A percentile compares a stretch with the other conserved stretches of the same genome.
Evolutionary conservation across 305 asterid species (phyloP).

Genomic region (Fraxinus sp.): DNA sequence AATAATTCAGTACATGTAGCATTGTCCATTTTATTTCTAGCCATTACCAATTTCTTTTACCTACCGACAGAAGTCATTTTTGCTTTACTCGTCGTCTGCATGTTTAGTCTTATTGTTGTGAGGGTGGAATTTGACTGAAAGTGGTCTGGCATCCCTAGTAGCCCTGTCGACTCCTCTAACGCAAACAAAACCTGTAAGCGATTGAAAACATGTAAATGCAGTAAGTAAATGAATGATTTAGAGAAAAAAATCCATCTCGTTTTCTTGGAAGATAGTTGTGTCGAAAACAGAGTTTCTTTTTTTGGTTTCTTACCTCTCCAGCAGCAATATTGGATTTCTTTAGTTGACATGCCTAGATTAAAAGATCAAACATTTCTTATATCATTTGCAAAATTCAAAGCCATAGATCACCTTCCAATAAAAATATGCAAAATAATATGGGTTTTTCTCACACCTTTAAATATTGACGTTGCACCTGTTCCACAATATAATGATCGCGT

Average conservation of each 20-base stretch:
- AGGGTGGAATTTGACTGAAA: constrained; percentile 24
- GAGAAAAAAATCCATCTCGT: not conserved
- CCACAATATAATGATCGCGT: constrained; percentile 40
- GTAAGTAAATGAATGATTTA: not conserved
- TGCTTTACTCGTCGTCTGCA: not conserved
- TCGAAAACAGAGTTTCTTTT: not conserved
- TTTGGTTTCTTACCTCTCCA: constrained; percentile 30
- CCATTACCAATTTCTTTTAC: not conserved
- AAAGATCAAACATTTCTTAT: not conserved
- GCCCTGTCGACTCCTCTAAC: constrained; percentile 30
- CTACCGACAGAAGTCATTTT: not conserved
- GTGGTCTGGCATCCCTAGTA: constrained; percentile 17
- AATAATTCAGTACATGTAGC: too few relatives aligned
- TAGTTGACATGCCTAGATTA: constrained; percentile 28
- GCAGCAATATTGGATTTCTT: constrained; percentile 27
- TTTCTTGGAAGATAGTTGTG: not conserved
- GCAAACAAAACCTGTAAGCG: constrained; percentile 32
- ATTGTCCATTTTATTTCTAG: not conserved
- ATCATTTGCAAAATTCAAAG: not conserved
- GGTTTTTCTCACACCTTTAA: constrained; percentile 34
- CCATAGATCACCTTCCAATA: not conserved
- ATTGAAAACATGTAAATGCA: not conserved
- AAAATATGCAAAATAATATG: not conserved
- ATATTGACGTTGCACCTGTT: constrained; percentile 39
- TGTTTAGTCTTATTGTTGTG: constrained; percentile 17